Conservation (phyloP, 371 early-diverging fungal genomes). For the Blakeslea trispora region DNA sequence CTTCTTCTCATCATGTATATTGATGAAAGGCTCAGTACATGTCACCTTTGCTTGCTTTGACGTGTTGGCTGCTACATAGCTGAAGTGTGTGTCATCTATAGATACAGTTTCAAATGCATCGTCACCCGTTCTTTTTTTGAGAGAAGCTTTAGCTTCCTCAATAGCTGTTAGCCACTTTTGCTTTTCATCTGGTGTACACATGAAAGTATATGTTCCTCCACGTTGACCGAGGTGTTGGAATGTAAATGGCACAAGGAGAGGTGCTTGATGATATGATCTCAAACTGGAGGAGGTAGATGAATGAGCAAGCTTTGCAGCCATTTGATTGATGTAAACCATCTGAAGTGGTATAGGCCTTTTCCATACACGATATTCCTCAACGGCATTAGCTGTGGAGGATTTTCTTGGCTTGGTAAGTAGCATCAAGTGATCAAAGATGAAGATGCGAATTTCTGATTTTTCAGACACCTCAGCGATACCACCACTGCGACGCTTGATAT, state of each 20-base stretch:
- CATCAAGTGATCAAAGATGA: constrained; percentile 84
- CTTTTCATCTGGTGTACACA: constrained; percentile 63
- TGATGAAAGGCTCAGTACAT: constrained; percentile 53
- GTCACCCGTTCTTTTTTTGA: constrained; percentile 35
- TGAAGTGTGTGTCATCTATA: constrained; percentile 19
- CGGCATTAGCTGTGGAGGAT: constrained; percentile 31
- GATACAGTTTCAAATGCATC: constrained; percentile 21
- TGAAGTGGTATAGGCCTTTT: constrained; percentile 62
- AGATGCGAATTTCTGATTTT: constrained; percentile 64
- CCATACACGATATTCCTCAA: constrained; percentile 55
- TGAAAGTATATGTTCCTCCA: constrained; percentile 22
- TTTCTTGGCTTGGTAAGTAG: constrained; percentile 68
- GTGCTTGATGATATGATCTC: constrained; percentile 6
- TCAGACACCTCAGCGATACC: constrained; percentile 61
- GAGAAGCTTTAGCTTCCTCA: constrained; percentile 59
- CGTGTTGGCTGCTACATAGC: constrained; percentile 6
- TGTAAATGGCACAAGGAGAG: constrained; percentile 4
- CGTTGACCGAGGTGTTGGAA: constrained; percentile 29
- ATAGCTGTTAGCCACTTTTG: constrained; percentile 78
- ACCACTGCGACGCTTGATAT: constrained; percentile 62
- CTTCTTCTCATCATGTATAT: constrained; percentile 33
- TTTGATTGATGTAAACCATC: constrained; percentile 31
- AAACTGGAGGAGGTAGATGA: constrained; percentile 19
- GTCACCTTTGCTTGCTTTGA: constrained; percentile 48
- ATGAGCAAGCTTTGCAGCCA: constrained; percentile 27